Percentiles rank a stretch among this genome's conserved stretches.
These are phyloP conservation scores for Nematocida displodere DNA, from an alignment of 371 early-diverging fungal species.

Conservation along the genomic window DNA sequence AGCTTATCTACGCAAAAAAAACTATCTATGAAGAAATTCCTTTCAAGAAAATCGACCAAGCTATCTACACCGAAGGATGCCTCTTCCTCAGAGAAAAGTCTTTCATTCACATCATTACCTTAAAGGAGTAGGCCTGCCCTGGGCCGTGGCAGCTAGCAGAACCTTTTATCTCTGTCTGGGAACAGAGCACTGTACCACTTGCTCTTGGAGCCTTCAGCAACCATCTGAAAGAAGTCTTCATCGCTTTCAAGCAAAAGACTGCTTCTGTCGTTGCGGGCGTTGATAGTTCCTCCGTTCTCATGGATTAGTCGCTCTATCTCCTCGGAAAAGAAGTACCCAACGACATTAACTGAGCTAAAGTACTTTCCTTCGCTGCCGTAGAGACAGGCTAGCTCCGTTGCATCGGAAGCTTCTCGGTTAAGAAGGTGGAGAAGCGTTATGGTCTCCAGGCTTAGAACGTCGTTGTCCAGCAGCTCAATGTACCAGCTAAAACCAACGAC, in stretches of 20 bases:
- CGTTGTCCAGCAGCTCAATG: background rate
- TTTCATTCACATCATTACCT: constrained; percentile 22
- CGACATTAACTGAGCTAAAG: background rate
- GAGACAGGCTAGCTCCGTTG: background rate
- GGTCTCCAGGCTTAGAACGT: background rate
- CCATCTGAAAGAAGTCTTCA: background rate
- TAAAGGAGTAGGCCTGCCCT: too few relatives aligned
- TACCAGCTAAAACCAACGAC: constrained; percentile 10
- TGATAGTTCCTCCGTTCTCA: background rate
- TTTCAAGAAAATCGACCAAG: constrained; percentile 19
- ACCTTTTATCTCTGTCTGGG: too few relatives aligned
- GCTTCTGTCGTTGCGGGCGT: background rate
- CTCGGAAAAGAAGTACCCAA: background rate
- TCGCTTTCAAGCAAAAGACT: background rate
- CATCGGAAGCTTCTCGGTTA: background rate
- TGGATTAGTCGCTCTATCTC: background rate
- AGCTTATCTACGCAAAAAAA: constrained; percentile 43
- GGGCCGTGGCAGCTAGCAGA: too few relatives aligned
- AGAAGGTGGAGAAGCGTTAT: background rate
- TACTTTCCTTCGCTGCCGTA: background rate
- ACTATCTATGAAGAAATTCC: constrained; percentile 44
- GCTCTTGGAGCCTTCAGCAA: background rate
- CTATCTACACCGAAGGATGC: constrained; percentile 6
- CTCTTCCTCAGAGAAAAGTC: constrained; percentile 21
- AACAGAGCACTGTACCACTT: background rate